Conservation (phyloP, 768 basidiomycete species). For the Termitomyces sp. region DNA sequence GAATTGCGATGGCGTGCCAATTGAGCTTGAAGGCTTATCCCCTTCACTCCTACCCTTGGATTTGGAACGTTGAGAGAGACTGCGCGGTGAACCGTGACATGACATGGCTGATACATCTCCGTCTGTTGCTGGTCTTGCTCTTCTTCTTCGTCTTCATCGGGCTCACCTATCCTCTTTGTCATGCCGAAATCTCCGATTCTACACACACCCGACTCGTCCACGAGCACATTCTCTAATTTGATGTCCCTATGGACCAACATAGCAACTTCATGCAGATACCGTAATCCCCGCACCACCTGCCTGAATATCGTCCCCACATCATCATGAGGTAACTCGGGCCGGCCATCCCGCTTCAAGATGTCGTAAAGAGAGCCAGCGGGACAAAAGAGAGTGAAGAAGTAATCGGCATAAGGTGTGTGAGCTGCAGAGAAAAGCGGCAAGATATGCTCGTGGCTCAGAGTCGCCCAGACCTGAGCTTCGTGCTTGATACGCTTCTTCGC, state of each 20-base stretch:
- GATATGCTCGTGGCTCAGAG: constrained; percentile 80
- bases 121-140: constrained; percentile 21
- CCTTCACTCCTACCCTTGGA: constrained; percentile 35
- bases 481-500: constrained; percentile 58
- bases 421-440: constrained; percentile 74
- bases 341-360: constrained; percentile 69
- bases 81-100: constrained; percentile 33
- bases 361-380: constrained; percentile 84
- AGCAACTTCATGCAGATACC: constrained; percentile 78
- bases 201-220: constrained; percentile 87
- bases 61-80: constrained; percentile 35
- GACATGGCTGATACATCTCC: constrained; percentile 10
- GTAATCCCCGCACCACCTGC: constrained; percentile 79
- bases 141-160: constrained; percentile 30
- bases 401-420: constrained; percentile 63
- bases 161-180: constrained; percentile 59
- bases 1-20: constrained; percentile 48
- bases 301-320: constrained; percentile 84
- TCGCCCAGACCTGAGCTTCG: constrained; percentile 71
- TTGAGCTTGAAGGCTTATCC: constrained; percentile 15
- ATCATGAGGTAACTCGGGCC: constrained; percentile 67
- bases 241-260: constrained; percentile 88
- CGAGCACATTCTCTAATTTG: constrained; percentile 95
- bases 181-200: constrained; percentile 85
- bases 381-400: constrained; percentile 80